Evolutionary conservation across 2,329 filamentous ascomycete genomes (phyloP).

Genomic region (Pseudogymnoascus verrucosus): DNA sequence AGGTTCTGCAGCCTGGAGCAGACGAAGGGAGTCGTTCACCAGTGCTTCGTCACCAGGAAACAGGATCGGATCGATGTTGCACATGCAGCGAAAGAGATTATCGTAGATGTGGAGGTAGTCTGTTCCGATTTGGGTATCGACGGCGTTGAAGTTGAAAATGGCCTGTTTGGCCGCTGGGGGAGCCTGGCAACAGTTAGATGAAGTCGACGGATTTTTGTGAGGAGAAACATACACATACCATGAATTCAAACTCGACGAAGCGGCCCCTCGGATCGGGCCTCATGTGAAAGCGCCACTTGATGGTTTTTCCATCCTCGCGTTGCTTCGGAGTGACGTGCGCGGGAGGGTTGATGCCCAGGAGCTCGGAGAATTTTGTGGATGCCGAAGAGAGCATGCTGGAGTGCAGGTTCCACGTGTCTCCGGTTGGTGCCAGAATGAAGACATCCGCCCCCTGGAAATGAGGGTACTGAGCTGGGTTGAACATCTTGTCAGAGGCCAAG

Average conservation of each 20-base stretch:
- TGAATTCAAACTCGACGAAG: conserved; percentile 18
- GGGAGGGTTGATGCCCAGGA: conserved; percentile 13
- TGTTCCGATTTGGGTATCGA: conserved; percentile 5
- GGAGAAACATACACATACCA: conserved; percentile 23
- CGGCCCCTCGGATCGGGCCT: conserved; percentile 14
- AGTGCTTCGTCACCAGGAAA: conserved; percentile 10
- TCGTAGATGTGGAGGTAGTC: conserved; percentile 21
- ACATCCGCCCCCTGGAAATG: conserved; percentile 22
- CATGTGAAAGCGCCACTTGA: conserved; percentile 22
- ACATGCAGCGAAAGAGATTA: conserved; percentile 23
- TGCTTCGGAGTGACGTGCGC: conserved; percentile 14
- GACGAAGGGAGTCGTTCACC: conserved; percentile 16
- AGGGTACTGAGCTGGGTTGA: conserved; percentile 8
- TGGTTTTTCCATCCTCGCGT: conserved; percentile 12
- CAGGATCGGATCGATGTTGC: conserved; percentile 16
- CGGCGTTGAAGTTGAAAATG: conserved; percentile 12
- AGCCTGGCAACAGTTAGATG: conserved; percentile 5
- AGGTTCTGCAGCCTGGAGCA: conserved; percentile 20
- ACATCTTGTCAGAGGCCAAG: neutral
- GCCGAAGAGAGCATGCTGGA: conserved; percentile 16
- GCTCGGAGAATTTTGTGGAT: conserved; percentile 13
- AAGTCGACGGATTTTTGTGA: neutral
- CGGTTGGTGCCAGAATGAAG: conserved; percentile 19
- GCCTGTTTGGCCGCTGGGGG: neutral
- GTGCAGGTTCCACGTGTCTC: conserved; percentile 22